A percentile compares a stretch with the other conserved stretches of the same genome.
Evolutionary conservation across 1,139 yeast species (phyloP).

Genomic region (Geotrichum macrosporum): DNA sequence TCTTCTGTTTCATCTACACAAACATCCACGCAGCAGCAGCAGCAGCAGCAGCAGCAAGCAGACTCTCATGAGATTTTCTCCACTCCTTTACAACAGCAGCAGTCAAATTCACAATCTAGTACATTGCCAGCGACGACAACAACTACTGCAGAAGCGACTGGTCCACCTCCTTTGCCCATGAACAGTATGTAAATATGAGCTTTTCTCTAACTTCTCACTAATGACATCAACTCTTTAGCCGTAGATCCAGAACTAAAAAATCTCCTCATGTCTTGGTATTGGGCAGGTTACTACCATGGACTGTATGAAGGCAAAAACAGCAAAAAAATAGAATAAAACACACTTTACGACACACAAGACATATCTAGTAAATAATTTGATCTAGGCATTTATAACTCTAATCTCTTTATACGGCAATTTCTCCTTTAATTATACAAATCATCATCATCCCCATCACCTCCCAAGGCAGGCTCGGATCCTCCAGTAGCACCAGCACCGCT

Average conservation of each 20-base stretch:
- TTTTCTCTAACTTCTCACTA: background rate
- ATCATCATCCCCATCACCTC: conserved; percentile 84
- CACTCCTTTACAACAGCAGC: too few species aligned
- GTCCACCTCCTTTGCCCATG: conserved; percentile 14
- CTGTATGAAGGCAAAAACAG: conserved; percentile 26
- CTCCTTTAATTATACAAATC: conserved; percentile 71
- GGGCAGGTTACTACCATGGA: conserved; percentile 37
- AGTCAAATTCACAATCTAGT: too few species aligned
- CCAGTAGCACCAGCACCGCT: conserved; percentile 53
- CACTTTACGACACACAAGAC: background rate
- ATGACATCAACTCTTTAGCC: conserved; percentile 10
- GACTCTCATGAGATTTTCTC: background rate
- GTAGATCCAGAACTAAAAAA: conserved; percentile 29
- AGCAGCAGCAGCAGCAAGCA: background rate
- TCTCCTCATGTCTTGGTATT: conserved; percentile 35
- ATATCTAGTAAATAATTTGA: too few species aligned
- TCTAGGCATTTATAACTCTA: too few species aligned
- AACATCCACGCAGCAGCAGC: background rate
- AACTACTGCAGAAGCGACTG: background rate
- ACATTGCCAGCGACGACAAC: background rate
- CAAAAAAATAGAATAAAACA: background rate
- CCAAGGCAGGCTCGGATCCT: conserved; percentile 53
- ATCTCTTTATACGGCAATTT: background rate
- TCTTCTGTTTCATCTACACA: background rate
- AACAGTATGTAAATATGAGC: conserved; percentile 6